Evolutionary conservation across 495 filamentous ascomycete genomes (phyloP).

Genomic region (Emericellopsis terricola): DNA sequence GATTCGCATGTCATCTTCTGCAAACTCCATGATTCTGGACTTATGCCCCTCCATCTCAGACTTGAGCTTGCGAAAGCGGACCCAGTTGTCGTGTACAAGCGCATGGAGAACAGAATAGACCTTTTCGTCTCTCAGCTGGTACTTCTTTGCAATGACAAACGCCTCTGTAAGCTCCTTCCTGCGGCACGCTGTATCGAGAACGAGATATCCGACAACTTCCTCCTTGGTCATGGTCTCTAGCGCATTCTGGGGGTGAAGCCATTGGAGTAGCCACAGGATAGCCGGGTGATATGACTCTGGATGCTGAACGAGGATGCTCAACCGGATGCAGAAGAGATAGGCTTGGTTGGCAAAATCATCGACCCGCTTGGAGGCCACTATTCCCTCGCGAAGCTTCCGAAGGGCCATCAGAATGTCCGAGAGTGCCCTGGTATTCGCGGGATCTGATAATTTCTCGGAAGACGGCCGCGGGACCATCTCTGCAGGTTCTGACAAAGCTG

Average conservation of each 20-base stretch:
- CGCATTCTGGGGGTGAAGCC: constrained; percentile 44
- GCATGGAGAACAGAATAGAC: constrained; percentile 51
- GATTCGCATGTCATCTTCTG: constrained; percentile 46
- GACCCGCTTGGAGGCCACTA: constrained; percentile 50
- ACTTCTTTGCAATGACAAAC: constrained; percentile 37
- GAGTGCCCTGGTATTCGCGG: constrained; percentile 18
- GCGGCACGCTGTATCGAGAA: constrained; percentile 79
- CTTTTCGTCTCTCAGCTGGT: constrained; percentile 37
- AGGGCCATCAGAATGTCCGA: constrained; percentile 45
- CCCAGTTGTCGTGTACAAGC: constrained; percentile 66
- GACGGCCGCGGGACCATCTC: background rate
- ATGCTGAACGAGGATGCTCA: constrained; percentile 60
- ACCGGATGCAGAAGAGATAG: constrained; percentile 65
- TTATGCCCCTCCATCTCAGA: constrained; percentile 58
- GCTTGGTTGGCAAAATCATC: constrained; percentile 54
- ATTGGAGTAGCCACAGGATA: constrained; percentile 54
- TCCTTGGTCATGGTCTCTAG: constrained; percentile 50
- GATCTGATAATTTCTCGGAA: background rate
- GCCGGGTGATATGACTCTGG: constrained; percentile 83
- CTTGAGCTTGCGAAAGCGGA: constrained; percentile 54
- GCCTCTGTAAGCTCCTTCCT: constrained; percentile 58
- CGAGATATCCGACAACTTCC: constrained; percentile 62
- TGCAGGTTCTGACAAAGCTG: too few species aligned
- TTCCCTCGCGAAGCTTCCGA: constrained; percentile 79
- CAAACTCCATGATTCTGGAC: constrained; percentile 60